A percentile compares a stretch with the other conserved stretches of the same genome.
phyloP scores from a whole-genome alignment of 1,284 basidiomycete genomes.

The Ganoderma sinense region DNA sequence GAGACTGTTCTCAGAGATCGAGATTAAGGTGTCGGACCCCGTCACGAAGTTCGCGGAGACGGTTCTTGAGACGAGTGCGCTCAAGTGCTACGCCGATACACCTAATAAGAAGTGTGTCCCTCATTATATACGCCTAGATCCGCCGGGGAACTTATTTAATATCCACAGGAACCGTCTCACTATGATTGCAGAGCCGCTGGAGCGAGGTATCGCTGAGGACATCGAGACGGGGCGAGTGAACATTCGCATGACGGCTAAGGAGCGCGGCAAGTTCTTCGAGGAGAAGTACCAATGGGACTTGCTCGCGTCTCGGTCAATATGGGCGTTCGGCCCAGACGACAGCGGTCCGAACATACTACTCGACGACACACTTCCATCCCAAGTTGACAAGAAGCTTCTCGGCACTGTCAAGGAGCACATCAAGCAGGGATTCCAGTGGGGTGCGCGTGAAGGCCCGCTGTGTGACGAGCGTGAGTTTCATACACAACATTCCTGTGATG shows the following conservation, averaged over 20 bases:
- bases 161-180: constrained; percentile 90
- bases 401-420: constrained; percentile 93
- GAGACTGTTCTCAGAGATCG: constrained; percentile 94
- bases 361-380: constrained; percentile 95
- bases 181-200: constrained; percentile 97
- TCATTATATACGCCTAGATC: constrained; percentile 17
- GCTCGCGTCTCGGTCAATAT: constrained; percentile 96
- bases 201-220: constrained; percentile 93
- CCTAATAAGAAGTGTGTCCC: constrained; percentile 93
- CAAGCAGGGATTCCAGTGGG: constrained; percentile 99
- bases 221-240: constrained; percentile 91
- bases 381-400: constrained; percentile 93
- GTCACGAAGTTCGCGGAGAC: constrained; percentile 99
- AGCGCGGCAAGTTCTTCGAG: constrained; percentile 93
- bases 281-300: constrained; percentile 99
- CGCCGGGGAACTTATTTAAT: constrained; percentile 17
- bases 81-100: constrained; percentile 99
- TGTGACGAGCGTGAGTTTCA: constrained; percentile 94
- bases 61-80: constrained; percentile 95
- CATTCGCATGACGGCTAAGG: constrained; percentile 93
- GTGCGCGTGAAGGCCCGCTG: constrained; percentile 94
- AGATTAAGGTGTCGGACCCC: constrained; percentile 99
- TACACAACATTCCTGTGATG: constrained; percentile 7
- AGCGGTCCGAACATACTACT: constrained; percentile 93
- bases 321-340: constrained; percentile 99